A percentile compares a stretch with the other conserved stretches of the same genome.
These are phyloP conservation scores for Diplodia intermedia DNA, from an alignment of 2,329 filamentous ascomycete species.

Conservation along the genomic window DNA sequence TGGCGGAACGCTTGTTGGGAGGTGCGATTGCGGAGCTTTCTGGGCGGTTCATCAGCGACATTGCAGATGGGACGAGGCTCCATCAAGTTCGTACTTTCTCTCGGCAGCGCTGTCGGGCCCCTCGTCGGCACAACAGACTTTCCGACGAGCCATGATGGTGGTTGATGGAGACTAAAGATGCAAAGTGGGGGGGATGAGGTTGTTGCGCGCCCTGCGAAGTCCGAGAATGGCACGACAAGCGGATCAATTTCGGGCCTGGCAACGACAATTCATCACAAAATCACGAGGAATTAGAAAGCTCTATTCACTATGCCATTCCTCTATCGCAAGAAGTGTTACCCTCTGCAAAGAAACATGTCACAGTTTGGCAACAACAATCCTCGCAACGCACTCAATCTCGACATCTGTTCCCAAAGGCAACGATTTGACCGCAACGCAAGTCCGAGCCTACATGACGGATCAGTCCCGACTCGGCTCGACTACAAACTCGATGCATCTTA, in stretches of 20 bases:
- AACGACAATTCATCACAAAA: no score
- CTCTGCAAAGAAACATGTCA: neutral
- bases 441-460: neutral
- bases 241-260: neutral
- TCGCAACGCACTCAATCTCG: slow-evolving; percentile 41
- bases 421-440: slow-evolving; percentile 36
- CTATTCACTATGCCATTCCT: no score
- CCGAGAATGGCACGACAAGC: neutral
- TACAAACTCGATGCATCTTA: neutral
- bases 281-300: no score
- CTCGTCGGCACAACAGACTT: neutral
- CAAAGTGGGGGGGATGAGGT: neutral
- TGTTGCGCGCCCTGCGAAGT: neutral
- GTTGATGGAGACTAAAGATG: no score
- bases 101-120: neutral
- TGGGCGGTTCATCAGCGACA: neutral
- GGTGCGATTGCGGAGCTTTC: slow-evolving; percentile 5
- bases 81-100: neutral
- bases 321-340: no score
- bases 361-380: neutral
- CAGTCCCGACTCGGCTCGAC: no score
- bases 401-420: slow-evolving; percentile 38
- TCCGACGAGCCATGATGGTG: slow-evolving; percentile 6
- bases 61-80: no score
- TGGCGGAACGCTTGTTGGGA: slow-evolving; percentile 11